A percentile compares a stretch with the other conserved stretches of the same genome.
These are phyloP conservation scores for Trematosphaeria pertusa DNA, from an alignment of 2,329 filamentous ascomycete species.

Conservation along the genomic window DNA sequence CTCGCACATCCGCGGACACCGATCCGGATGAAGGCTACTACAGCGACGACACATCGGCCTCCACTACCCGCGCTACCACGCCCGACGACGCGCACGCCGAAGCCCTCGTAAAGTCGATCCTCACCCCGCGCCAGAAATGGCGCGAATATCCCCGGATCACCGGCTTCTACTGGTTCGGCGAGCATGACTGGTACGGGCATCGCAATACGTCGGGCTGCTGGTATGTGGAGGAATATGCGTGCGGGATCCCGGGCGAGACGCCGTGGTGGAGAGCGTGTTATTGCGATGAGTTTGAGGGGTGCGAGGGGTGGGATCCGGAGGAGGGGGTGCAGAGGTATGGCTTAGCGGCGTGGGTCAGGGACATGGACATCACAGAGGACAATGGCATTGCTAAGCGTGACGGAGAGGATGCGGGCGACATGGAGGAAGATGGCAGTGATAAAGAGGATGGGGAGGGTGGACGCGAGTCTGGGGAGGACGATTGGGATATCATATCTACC, in stretches of 20 bases:
- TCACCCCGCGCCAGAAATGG: no score
- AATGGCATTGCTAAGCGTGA: neutral
- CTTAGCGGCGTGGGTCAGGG: neutral
- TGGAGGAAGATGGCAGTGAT: neutral
- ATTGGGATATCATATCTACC: neutral
- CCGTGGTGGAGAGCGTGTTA: neutral
- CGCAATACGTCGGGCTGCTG: neutral
- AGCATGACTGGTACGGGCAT: neutral
- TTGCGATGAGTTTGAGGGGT: neutral
- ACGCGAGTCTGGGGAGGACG: neutral
- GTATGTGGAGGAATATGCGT: neutral
- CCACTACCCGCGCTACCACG: neutral
- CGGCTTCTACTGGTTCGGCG: neutral
- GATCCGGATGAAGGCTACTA: neutral
- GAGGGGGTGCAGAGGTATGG: neutral
- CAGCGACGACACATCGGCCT: neutral
- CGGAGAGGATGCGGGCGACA: neutral
- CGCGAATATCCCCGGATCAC: neutral
- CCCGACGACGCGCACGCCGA: neutral
- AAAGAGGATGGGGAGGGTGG: neutral
- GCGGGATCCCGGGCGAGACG: neutral
- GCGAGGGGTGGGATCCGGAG: neutral
- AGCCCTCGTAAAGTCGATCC: neutral
- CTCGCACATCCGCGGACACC: neutral
- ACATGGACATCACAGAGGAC: neutral